phyloP scores from a whole-genome alignment of 2,329 filamentous ascomycete genomes.

The Ophioceras dolichostomum region DNA sequence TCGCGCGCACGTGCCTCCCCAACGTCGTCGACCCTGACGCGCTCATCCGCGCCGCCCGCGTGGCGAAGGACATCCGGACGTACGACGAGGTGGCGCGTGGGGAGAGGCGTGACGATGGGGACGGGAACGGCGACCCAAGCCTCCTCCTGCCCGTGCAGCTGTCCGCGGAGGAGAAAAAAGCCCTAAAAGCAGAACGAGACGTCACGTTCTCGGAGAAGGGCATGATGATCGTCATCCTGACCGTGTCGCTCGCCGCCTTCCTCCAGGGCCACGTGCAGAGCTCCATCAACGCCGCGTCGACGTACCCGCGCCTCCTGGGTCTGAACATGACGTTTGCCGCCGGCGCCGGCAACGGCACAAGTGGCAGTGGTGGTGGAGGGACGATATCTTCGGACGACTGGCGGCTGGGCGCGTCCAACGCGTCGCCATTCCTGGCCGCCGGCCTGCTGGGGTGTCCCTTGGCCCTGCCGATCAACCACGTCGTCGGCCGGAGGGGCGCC shows the following conservation, averaged over 20 bases:
- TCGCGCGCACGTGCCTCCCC: slow-evolving; percentile 15
- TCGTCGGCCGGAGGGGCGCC: slow-evolving; percentile 24
- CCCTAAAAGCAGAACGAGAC: slow-evolving; percentile 24
- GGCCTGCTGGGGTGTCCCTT: slow-evolving; percentile 25
- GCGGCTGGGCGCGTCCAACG: slow-evolving; percentile 25
- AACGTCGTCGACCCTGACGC: slow-evolving; percentile 14
- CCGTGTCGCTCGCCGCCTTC: slow-evolving; percentile 29
- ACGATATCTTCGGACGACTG: slow-evolving; percentile 14
- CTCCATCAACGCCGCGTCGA: slow-evolving; percentile 27
- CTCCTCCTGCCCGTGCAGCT: slow-evolving; percentile 18
- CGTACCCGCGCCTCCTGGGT: slow-evolving; percentile 12
- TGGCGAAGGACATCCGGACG: slow-evolving; percentile 24
- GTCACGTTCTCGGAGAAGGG: slow-evolving; percentile 23
- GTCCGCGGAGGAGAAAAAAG: slow-evolving; percentile 20
- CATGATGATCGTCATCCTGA: slow-evolving; percentile 26
- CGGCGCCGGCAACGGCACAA: background rate
- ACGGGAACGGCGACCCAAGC: slow-evolving; percentile 9
- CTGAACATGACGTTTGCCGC: background rate
- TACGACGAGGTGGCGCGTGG: slow-evolving; percentile 24
- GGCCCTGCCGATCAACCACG: slow-evolving; percentile 26
- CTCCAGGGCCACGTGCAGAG: slow-evolving; percentile 31
- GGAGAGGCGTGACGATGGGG: slow-evolving; percentile 9
- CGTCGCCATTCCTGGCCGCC: slow-evolving; percentile 25
- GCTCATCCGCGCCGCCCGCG: slow-evolving; percentile 24
- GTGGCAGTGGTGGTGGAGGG: too few species aligned